Conservation (phyloP, 768 basidiomycete species). For the Neoboletus magnificus region DNA sequence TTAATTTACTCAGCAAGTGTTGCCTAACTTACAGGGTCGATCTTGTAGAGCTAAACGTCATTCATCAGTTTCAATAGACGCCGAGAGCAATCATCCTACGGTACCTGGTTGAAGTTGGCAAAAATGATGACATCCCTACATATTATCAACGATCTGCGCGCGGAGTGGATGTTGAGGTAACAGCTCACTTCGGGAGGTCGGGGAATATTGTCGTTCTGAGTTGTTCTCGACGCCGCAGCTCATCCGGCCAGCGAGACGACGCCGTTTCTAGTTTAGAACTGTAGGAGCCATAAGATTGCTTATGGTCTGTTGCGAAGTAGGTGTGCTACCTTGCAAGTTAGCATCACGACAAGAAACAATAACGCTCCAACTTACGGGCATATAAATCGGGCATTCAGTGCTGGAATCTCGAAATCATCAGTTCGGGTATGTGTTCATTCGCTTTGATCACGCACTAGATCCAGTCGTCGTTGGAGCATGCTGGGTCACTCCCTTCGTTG, state of each 20-base stretch:
- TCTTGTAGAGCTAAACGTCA: conserved; percentile 42
- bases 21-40: conserved; percentile 34
- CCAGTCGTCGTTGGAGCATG: conserved; percentile 36
- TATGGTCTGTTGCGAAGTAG: conserved; percentile 50
- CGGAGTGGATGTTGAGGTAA: not conserved
- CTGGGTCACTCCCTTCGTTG: conserved; percentile 42
- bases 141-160: not conserved
- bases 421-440: not conserved
- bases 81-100: conserved; percentile 2
- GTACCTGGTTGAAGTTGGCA: conserved; percentile 53
- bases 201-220: conserved; percentile 43
- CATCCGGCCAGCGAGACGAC: conserved; percentile 36
- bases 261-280: conserved; percentile 10
- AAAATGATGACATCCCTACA: conserved; percentile 44
- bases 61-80: conserved; percentile 5
- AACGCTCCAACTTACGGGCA: conserved; percentile 36
- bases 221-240: conserved; percentile 36
- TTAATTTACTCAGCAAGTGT: not conserved
- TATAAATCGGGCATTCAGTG: conserved; percentile 44
- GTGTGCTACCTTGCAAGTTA: conserved; percentile 35
- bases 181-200: conserved; percentile 38
- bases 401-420: conserved; percentile 22
- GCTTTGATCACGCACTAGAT: conserved; percentile 38
- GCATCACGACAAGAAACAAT: not conserved
- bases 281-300: conserved; percentile 37